Evolutionary conservation across 306 rosid species (phyloP), one percentile per base, ranked within the genome.

Genomic region (Dalbergia cochinchinensis): DNA sequence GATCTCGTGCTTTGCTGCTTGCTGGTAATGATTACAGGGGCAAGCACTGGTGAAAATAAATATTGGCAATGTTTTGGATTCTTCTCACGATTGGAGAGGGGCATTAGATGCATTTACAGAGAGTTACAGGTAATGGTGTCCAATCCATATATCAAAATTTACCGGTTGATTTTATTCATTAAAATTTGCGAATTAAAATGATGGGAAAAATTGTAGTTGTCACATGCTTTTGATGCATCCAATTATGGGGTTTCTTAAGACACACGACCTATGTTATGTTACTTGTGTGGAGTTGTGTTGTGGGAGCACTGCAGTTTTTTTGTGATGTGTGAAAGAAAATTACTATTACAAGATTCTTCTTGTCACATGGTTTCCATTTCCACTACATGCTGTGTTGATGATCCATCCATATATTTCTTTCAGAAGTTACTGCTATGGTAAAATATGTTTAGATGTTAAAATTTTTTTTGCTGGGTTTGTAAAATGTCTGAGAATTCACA

Each of bases 31-130:
- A 73, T 86, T 84, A 67, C 80, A 95, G 98, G 98, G 98, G 42
- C 97, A 92, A 85, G 98, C 97, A 68, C 68, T 89, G 7, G 85
- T 88, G 72, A 89, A 92, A 84, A 86, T 84, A 57, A 85, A 90
- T 68, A 89, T 92, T 35, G 99, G 98, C 51, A 83, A 87, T 79
- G 89, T 92, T 84, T 89, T 89, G 84, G 98, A 95, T 86, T 88
- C 88, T 88, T 84, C 79, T 82, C 85, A 85, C 53, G 69, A 89
- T 74, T 91, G 85, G 88, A 60, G 68, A 86, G 92, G 72, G 73
- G 98, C 99, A 55, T 76, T 89, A 34, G 86, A 83, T 47, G 92
- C 99, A 78, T 95, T 61, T 82, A 77, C 87, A 61, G 96, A 91
- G 79, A 87, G 98, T 85, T 85, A 92, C 91, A 86, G 97, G 99